Conservation (phyloP, 805 yeast genomes). For the Starmerella etchellsii region DNA sequence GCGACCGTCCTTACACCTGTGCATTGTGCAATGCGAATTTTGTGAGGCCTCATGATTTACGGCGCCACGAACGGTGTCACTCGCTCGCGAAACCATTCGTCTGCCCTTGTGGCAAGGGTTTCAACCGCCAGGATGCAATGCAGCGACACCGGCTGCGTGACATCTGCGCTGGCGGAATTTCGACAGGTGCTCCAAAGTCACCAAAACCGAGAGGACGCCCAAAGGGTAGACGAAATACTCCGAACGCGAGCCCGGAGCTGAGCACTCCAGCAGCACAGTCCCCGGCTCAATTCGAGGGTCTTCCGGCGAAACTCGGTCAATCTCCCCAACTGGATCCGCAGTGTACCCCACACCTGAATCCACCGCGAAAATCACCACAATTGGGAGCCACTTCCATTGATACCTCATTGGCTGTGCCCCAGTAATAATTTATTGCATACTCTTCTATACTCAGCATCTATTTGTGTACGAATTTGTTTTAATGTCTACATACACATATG, state of each 20-base stretch:
- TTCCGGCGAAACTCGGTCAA: not conserved
- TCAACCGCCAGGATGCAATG: slow-evolving; percentile 80
- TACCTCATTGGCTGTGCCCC: too few relatives aligned
- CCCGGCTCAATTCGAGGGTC: not conserved
- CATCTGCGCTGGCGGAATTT: slow-evolving; percentile 67
- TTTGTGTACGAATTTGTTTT: too few relatives aligned
- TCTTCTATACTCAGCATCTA: too few relatives aligned
- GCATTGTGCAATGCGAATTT: slow-evolving; percentile 63
- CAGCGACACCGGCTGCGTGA: slow-evolving; percentile 65
- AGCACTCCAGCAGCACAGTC: not conserved
- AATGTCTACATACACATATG: too few relatives aligned
- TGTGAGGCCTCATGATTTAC: slow-evolving; percentile 89
- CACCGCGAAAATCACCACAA: too few relatives aligned
- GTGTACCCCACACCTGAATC: not conserved
- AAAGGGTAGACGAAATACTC: slow-evolving; percentile 11
- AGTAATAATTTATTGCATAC: too few relatives aligned
- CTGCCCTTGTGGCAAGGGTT: slow-evolving; percentile 91
- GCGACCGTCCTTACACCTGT: slow-evolving; percentile 87
- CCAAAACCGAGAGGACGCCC: slow-evolving; percentile 17
- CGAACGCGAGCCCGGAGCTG: slow-evolving; percentile 3
- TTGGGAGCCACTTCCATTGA: not conserved
- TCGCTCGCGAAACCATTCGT: slow-evolving; percentile 48
- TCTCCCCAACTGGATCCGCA: not conserved
- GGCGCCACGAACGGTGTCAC: slow-evolving; percentile 82
- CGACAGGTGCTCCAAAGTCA: slow-evolving; percentile 11